Evolutionary conservation across 2,329 filamentous ascomycete species (phyloP).

Genomic region (Scedosporium minutisporum): DNA sequence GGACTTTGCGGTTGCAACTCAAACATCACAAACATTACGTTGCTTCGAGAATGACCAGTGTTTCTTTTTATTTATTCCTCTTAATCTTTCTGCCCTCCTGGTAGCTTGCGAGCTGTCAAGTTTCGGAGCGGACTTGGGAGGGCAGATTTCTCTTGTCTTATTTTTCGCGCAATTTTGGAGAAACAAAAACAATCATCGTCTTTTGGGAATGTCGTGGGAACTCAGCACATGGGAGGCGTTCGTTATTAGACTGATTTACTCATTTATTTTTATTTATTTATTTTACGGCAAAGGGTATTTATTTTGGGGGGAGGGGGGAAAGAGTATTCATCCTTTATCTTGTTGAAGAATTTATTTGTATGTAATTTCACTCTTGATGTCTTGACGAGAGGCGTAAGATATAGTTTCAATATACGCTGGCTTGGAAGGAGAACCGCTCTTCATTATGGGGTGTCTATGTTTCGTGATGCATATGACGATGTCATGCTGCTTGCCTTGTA

Average conservation of each 20-base stretch:
- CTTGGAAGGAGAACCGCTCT: background rate
- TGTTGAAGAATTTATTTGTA: background rate
- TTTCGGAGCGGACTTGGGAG: background rate
- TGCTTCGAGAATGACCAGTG: background rate
- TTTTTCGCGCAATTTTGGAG: background rate
- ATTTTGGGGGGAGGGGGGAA: background rate
- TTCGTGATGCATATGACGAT: too few relatives aligned
- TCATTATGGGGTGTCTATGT: background rate
- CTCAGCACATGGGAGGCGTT: constrained; percentile 5
- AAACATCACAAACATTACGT: background rate
- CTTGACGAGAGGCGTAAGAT: constrained; percentile 3
- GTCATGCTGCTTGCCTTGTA: too few relatives aligned
- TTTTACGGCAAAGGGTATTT: background rate
- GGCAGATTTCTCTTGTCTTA: background rate
- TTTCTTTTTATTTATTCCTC: background rate
- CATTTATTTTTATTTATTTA: constrained; percentile 3
- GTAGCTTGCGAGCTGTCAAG: background rate
- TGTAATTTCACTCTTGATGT: background rate
- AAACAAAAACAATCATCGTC: too few relatives aligned
- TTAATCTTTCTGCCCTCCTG: background rate
- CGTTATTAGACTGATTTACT: constrained; percentile 4
- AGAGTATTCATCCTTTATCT: background rate
- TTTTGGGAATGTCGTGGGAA: background rate
- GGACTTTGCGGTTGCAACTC: background rate
- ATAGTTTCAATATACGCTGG: background rate